These are phyloP conservation scores for Xylariaceae sp. DNA, from an alignment of 2,329 filamentous ascomycete genomes.

Conservation along the genomic window DNA sequence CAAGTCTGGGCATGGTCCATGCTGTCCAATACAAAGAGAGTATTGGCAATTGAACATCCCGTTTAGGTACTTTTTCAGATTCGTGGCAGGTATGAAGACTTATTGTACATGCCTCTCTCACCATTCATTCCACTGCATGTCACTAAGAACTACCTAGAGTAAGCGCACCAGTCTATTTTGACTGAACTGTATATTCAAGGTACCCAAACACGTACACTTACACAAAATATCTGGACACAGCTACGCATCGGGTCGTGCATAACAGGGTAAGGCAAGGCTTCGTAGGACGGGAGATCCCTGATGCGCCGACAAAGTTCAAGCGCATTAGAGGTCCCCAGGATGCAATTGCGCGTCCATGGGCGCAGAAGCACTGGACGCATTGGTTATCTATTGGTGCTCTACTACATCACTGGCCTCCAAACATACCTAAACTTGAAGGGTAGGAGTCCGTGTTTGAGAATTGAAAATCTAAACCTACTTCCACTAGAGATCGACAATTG, in stretches of 20 bases:
- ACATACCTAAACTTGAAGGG: not conserved
- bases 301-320: constrained; percentile 38
- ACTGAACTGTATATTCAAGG: too few relatives aligned
- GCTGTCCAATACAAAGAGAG: constrained; percentile 26
- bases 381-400: constrained; percentile 5
- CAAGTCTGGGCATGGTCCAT: constrained; percentile 13
- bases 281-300: constrained; percentile 32
- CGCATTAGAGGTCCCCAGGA: constrained; percentile 32
- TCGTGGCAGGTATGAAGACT: constrained; percentile 14
- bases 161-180: too few relatives aligned
- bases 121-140: too few relatives aligned
- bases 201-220: constrained; percentile 7
- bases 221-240: constrained; percentile 9
- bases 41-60: constrained; percentile 17
- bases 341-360: constrained; percentile 28
- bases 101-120: constrained; percentile 22
- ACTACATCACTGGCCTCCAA: constrained; percentile 6
- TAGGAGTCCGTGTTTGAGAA: constrained; percentile 22
- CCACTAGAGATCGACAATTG: constrained; percentile 17
- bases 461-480: constrained; percentile 23
- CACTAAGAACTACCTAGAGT: constrained; percentile 2
- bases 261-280: constrained; percentile 15
- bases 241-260: not conserved
- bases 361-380: constrained; percentile 16
- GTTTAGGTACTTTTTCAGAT: constrained; percentile 25